Evolutionary conservation across 202 grass and related monocot genomes (phyloP).

Genomic region (Panicum virgatum): DNA sequence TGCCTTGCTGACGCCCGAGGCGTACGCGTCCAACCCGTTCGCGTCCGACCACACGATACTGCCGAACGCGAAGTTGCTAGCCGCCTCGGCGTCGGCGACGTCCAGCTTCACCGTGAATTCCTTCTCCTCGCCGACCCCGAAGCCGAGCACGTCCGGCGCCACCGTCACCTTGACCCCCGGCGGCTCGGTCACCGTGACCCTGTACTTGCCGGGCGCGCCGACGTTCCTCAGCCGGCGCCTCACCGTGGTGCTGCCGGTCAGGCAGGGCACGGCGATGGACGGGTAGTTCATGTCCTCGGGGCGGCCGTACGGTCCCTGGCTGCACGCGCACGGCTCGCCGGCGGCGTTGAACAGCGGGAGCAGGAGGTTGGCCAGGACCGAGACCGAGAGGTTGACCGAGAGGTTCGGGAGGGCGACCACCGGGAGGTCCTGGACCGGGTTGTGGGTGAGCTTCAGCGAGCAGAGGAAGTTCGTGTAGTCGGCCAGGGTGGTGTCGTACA

Average conservation of each 20-base stretch:
- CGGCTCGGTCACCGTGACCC: background rate
- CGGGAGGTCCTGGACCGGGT: background rate
- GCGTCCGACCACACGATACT: constrained; percentile 42
- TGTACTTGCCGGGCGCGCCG: constrained; percentile 9
- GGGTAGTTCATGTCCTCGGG: constrained; percentile 68
- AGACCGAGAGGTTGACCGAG: background rate
- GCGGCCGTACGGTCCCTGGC: background rate
- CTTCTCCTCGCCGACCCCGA: constrained; percentile 33
- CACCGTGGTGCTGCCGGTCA: constrained; percentile 29
- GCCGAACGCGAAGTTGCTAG: constrained; percentile 32
- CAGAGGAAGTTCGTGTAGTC: constrained; percentile 51
- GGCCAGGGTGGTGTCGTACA: constrained; percentile 36
- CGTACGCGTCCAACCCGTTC: background rate
- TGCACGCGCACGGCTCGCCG: constrained; percentile 20
- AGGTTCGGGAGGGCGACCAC: background rate
- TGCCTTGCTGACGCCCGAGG: background rate
- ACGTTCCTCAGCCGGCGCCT: constrained; percentile 58
- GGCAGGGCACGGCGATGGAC: constrained; percentile 49
- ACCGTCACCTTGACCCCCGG: constrained; percentile 30
- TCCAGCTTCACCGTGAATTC: constrained; percentile 44
- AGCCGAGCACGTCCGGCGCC: constrained; percentile 17
- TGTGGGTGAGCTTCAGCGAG: constrained; percentile 26
- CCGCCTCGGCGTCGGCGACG: background rate
- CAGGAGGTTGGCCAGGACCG: background rate
- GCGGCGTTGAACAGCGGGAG: constrained; percentile 19